phyloP scores from a whole-genome alignment of 257 asterid species.

The Nicotiana benthamiana region DNA sequence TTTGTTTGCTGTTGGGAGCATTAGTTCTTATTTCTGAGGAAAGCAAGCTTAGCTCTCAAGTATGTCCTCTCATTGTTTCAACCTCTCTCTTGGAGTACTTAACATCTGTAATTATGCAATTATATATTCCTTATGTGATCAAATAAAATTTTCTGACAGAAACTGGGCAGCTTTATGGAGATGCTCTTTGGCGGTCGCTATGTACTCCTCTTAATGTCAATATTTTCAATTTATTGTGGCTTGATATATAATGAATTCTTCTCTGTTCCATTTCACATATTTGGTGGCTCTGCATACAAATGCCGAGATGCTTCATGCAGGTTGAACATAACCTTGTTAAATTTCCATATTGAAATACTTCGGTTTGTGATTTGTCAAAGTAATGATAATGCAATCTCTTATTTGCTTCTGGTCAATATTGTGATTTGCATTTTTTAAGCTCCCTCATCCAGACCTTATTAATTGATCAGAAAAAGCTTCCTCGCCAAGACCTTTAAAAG shows the following conservation, averaged over 20 bases:
- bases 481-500: neutral
- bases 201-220: constrained; percentile 83
- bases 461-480: neutral
- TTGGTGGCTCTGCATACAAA: constrained; percentile 86
- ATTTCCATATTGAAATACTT: neutral
- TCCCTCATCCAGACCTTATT: neutral
- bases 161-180: constrained; percentile 87
- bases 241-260: constrained; percentile 95
- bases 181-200: constrained; percentile 98
- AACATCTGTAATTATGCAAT: neutral
- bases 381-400: neutral
- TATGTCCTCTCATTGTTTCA: constrained; percentile 23
- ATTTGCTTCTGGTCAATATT: neutral
- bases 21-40: constrained; percentile 67
- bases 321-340: constrained; percentile 21
- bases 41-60: constrained; percentile 80
- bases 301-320: constrained; percentile 96
- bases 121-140: neutral
- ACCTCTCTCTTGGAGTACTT: neutral
- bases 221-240: constrained; percentile 95
- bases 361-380: neutral
- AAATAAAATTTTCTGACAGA: constrained; percentile 38
- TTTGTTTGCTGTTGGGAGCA: constrained; percentile 85
- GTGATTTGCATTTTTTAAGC: neutral
- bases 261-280: constrained; percentile 94